A percentile compares a stretch with the other conserved stretches of the same genome.
Evolutionary conservation across 805 yeast species (phyloP).

Genomic region (Lipomyces mesembrius): DNA sequence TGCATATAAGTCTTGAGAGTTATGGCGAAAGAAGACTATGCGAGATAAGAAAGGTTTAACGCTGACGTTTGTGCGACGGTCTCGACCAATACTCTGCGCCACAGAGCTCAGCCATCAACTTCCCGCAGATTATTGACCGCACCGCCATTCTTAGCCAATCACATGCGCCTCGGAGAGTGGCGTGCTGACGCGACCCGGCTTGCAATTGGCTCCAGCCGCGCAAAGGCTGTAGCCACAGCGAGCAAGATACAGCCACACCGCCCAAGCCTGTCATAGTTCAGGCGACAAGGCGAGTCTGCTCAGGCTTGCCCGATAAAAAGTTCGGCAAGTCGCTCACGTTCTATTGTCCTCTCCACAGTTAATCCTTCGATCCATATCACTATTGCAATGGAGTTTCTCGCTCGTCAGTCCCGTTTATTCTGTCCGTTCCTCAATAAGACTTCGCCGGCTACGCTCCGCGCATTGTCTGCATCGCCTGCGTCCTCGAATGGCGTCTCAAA

Average conservation of each 20-base stretch:
- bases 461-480: conserved; percentile 50
- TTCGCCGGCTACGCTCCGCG: conserved; percentile 63
- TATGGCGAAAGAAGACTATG: not conserved
- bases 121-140: not conserved
- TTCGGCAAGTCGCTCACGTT: not conserved
- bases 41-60: not conserved
- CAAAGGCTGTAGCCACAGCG: not conserved
- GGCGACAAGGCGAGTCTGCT: too few relatives aligned
- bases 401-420: conserved; percentile 73
- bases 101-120: not conserved
- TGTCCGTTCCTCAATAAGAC: conserved; percentile 80
- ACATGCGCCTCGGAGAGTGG: not conserved
- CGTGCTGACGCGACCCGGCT: not conserved
- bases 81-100: not conserved
- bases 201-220: not conserved
- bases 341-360: not conserved
- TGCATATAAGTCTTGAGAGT: not conserved
- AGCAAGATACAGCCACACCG: not conserved
- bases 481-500: conserved; percentile 18
- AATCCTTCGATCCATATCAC: not conserved
- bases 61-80: not conserved
- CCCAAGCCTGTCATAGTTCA: not conserved
- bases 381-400: conserved; percentile 72
- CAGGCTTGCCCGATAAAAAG: not conserved
- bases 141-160: not conserved